Evolutionary conservation across 345 rosid species (phyloP), one percentile per base, ranked within the genome.

Genomic region (Eucalyptus microcorys): DNA sequence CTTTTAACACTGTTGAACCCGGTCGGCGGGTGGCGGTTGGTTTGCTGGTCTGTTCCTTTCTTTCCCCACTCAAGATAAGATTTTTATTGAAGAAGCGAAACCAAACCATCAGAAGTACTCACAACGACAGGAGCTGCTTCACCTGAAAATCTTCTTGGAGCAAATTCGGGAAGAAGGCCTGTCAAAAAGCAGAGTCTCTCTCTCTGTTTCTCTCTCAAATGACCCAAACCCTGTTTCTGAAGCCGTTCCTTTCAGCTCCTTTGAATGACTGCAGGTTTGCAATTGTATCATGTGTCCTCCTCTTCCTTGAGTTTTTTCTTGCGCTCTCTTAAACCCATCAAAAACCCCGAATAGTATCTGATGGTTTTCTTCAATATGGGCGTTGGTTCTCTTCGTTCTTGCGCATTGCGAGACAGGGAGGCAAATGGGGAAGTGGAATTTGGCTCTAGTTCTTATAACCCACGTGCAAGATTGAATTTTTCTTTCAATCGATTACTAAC

Each of bases 151-250:
- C 22, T 40, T 76, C 47, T 76, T 43, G 84, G 30, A 76, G 84
- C 47, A 76, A 76, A 76, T 40, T 22, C 26, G 14, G 83, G 84
- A 76, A 76, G 84, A 76, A 76, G 30, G 47, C 84, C 47, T 11
- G 84, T 40, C 7, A n/a, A n/a, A 3, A 64, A 64, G 40, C 76
- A 76, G 84, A 11, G 83, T 76, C 27, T 55, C 6, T 55, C 61
- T 34, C 43, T 37, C 42, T 21, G 45, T 10, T 12, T 76, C 47
- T 57, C 76, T 37, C 80, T 87, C 88, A 64, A 85, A 90, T 92
- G 94, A 91, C 92, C 90, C 91, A 90, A 71, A 66, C 91, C 26
- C 84, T 91, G 17, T 88, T 88, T 26, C 93, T 93, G 91, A 91
- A 92, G 88, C 92, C 93, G 26, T 88, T 89, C 85, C 79, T 91